Evolutionary conservation across 2,329 filamentous ascomycete genomes (phyloP), one percentile per base, ranked within the genome.

Genomic region (Pseudogymnoascus destructans): DNA sequence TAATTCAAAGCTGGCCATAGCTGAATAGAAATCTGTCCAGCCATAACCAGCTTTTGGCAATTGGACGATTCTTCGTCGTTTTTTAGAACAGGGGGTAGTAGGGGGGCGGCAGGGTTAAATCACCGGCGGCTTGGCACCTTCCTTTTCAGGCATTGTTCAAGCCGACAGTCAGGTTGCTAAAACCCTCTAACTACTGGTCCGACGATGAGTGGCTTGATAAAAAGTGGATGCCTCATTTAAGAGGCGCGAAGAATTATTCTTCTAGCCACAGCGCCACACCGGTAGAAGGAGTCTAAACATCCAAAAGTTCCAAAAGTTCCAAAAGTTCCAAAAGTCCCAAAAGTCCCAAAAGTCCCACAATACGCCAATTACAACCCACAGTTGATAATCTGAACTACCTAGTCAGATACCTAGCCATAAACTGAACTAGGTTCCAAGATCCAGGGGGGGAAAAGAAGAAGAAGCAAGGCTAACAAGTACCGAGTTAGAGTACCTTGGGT

Each of bases 191-290:
- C n/a, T n/a, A 52, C 46, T 52, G 46, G 46, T 10, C 25, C 25
- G 5, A 19, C 8, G 25, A 52, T 52, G 46, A 52, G 46, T 52
- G 46, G 46, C 46, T 52, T 30, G 30, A 8, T 17, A 4, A 15
- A 15, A 3, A 2, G 27, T 21, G 30, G 27, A 5, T 56, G 54
- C 54, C 54, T 56, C 54, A 56, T 56, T 33, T 56, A 19, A 35
- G 54, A 32, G 27, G 42, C 42, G 17, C 8, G 5, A n/a, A 27
- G 46, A 52, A 52, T 52, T 52, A 52, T 52, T 52, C 46, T 30
- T 52, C 30, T 52, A 52, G 46, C 46, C 46, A 52, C 46, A 52
- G 25, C 46, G 46, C 46, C 46, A 52, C 46, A 52, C 46, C 25
- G 46, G 25, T 52, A 52, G 46, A 52, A 42, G 5, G 19, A 30